Percentiles rank a stretch among this genome's conserved stretches.
Evolutionary conservation across 2,329 filamentous ascomycete species (phyloP).

Genomic region (Phaeosphaeria sp.): DNA sequence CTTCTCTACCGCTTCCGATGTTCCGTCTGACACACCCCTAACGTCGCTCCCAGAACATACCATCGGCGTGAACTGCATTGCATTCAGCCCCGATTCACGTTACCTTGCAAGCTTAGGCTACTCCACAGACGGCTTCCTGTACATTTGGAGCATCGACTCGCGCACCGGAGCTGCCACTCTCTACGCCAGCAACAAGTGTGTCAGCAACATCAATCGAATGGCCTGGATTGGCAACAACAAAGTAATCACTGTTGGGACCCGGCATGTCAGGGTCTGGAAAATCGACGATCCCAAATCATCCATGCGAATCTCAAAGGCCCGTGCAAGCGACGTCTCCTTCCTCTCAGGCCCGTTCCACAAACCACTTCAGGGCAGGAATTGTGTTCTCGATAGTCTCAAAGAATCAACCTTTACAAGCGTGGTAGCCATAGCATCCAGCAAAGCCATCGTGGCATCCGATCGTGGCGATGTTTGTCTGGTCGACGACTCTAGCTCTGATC

Average conservation of each 20-base stretch:
- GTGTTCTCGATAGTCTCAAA: conserved; percentile 79
- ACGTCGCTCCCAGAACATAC: conserved; percentile 88
- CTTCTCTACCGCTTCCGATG: conserved; percentile 79
- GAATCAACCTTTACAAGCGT: conserved; percentile 87
- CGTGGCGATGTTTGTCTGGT: conserved; percentile 88
- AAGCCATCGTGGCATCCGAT: conserved; percentile 85
- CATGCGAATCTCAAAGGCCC: conserved; percentile 51
- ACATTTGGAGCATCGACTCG: conserved; percentile 87
- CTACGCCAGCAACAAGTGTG: conserved; percentile 90
- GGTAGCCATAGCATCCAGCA: conserved; percentile 72
- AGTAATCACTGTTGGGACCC: conserved; percentile 85
- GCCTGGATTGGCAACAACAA: conserved; percentile 84
- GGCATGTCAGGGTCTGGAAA: conserved; percentile 93
- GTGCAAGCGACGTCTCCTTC: conserved; percentile 52
- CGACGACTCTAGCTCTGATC: conserved; percentile 75
- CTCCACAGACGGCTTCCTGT: conserved; percentile 91
- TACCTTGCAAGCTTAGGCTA: conserved; percentile 89
- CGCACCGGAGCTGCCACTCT: conserved; percentile 80
- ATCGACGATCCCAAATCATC: conserved; percentile 70
- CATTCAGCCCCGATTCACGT: conserved; percentile 86
- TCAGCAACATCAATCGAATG: conserved; percentile 83
- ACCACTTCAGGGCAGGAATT: conserved; percentile 84
- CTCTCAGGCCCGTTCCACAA: conserved; percentile 56
- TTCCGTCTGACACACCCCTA: conserved; percentile 79
- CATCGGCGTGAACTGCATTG: conserved; percentile 85